Base-by-base conservation (phyloP, 306 rosid species). In the Cicer yamashitae region DNA sequence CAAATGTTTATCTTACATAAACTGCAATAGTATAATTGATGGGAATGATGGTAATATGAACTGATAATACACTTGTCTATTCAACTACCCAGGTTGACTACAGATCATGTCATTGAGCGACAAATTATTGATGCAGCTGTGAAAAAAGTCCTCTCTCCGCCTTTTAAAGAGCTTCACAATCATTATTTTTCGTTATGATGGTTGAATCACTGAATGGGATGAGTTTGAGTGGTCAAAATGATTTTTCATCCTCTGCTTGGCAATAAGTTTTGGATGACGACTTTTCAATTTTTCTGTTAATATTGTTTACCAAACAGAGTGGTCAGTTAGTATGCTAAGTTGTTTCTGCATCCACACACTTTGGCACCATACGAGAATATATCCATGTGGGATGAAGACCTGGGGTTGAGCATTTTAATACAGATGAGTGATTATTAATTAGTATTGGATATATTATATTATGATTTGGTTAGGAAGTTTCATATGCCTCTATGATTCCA, bases 151-250 rank as follows among this genome's bases (percentile, higher is more conserved):
- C 46, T 57, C 61, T 38, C 25, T 18, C 62, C 65, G 17, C 17
- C 88, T 93, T 79, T 91, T 97, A 56, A 89, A 82, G 70, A 78
- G 91, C 81, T 93, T 93, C 72, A 89, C 97, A 1, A 80, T 93
- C 79, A 90, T 93, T 79, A 85, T 93, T 67, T 93, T 93, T 84
- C 98, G 91, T 86, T 93, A 91, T 44, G 98, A 93, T 84, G 98
- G 96, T 54, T 90, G 80, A 82, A 89, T 96, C 75, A 87, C 92
- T 30, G 97, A 93, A 75, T 91, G 98, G 97, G 98, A 89, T 70
- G 91, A 91, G 57, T 87, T 91, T 77, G 97, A 91, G 82, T 91
- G 97, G 98, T 93, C 98, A 43, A 87, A 87, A 77, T 79, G 57
- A 97, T 97, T 25, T 89, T 93, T 84, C 98, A 40, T 39, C 58